Evolutionary conservation across 2,329 filamentous ascomycete genomes (phyloP).

Genomic region (Sclerotinia subarctica): DNA sequence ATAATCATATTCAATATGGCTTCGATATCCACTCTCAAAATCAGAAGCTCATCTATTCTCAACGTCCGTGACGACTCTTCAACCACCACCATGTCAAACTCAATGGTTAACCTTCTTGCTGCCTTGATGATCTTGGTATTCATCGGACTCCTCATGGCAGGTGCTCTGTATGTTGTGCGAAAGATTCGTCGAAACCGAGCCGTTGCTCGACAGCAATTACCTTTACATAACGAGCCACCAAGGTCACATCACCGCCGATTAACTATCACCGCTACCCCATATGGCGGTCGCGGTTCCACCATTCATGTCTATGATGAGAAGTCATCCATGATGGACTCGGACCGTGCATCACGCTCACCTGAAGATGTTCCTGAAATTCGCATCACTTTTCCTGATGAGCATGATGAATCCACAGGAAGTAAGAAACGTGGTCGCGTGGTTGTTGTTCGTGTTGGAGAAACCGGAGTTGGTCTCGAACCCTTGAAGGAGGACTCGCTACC

Average conservation of each 20-base stretch:
- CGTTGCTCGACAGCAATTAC: slow-evolving; percentile 54
- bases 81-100: slow-evolving; percentile 50
- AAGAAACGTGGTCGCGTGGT: slow-evolving; percentile 83
- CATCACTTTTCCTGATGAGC: slow-evolving; percentile 96
- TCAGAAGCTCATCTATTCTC: slow-evolving; percentile 43
- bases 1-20: slow-evolving; percentile 26
- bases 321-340: slow-evolving; percentile 72
- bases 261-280: slow-evolving; percentile 50
- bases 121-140: slow-evolving; percentile 75
- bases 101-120: slow-evolving; percentile 74
- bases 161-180: slow-evolving; percentile 69
- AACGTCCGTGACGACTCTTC: slow-evolving; percentile 46
- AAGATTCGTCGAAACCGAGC: slow-evolving; percentile 54
- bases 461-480: slow-evolving; percentile 82
- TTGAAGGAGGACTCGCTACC: slow-evolving; percentile 73
- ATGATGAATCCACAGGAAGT: slow-evolving; percentile 73
- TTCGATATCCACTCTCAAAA: slow-evolving; percentile 33
- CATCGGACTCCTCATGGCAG: slow-evolving; percentile 64
- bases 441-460: slow-evolving; percentile 86
- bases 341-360: slow-evolving; percentile 72
- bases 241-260: slow-evolving; percentile 51
- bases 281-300: slow-evolving; percentile 57
- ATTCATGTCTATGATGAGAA: slow-evolving; percentile 78
- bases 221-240: slow-evolving; percentile 61
- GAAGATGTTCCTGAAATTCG: slow-evolving; percentile 90